phyloP scores from a whole-genome alignment of 1,139 yeast species.

The Kurtzmaniella quercitrusa region DNA sequence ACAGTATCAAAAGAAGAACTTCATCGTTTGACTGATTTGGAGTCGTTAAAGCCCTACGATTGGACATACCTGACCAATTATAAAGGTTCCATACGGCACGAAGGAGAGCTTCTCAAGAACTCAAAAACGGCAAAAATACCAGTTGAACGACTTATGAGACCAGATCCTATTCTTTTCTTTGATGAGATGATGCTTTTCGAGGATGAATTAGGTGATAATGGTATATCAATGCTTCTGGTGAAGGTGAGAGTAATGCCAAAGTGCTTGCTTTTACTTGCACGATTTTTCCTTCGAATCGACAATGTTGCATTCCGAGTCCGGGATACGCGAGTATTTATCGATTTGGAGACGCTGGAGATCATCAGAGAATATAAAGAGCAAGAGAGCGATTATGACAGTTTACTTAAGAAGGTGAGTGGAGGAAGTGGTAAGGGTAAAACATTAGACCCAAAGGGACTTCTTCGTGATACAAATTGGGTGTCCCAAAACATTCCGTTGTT shows the following conservation, averaged over 20 bases:
- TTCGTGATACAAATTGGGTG: conserved; percentile 86
- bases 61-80: conserved; percentile 93
- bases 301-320: conserved; percentile 79
- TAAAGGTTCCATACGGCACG: conserved; percentile 48
- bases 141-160: conserved; percentile 58
- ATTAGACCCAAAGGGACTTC: conserved; percentile 67
- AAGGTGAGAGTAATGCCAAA: conserved; percentile 89
- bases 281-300: conserved; percentile 86
- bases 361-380: conserved; percentile 76
- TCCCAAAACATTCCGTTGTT: conserved; percentile 52
- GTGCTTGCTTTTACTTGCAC: conserved; percentile 64
- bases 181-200: conserved; percentile 88
- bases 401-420: conserved; percentile 40
- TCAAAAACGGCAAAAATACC: conserved; percentile 51
- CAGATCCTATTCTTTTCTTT: conserved; percentile 83
- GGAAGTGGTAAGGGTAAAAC: conserved; percentile 33
- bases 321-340: conserved; percentile 81
- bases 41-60: conserved; percentile 70
- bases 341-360: conserved; percentile 61
- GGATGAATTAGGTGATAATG: conserved; percentile 96
- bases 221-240: conserved; percentile 71
- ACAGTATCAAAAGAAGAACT: conserved; percentile 10
- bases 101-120: conserved; percentile 15
- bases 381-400: conserved; percentile 61
- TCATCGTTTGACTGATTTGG: conserved; percentile 38